A percentile compares a stretch with the other conserved stretches of the same genome.
Evolutionary conservation across 176 grass and related monocot species (phyloP).

Genomic region (Carex parvula): DNA sequence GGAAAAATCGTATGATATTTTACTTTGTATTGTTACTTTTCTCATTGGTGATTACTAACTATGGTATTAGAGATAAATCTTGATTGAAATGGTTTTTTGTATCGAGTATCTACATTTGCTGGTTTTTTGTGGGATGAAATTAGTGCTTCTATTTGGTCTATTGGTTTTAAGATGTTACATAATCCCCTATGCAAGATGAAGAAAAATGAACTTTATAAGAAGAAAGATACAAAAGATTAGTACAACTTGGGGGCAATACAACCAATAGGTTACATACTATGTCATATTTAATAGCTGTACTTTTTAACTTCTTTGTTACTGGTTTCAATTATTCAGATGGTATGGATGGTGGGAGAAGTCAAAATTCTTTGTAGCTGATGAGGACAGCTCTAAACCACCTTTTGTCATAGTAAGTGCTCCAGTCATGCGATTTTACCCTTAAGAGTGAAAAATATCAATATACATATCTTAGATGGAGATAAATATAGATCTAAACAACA

Average conservation of each 20-base stretch:
- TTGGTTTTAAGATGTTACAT: not conserved
- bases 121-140: not conserved
- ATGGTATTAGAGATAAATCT: not conserved
- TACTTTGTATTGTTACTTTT: not conserved
- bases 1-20: slow-evolving; percentile 57
- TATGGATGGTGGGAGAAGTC: slow-evolving; percentile 81
- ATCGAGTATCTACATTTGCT: not conserved
- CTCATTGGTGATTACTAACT: not conserved
- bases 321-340: slow-evolving; percentile 43
- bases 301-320: slow-evolving; percentile 6
- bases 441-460: slow-evolving; percentile 4
- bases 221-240: not conserved
- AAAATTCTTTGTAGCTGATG: slow-evolving; percentile 59
- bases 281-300: not conserved
- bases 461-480: not conserved
- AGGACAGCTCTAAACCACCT: slow-evolving; percentile 56
- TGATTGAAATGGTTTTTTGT: not conserved
- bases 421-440: not conserved
- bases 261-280: slow-evolving; percentile 4
- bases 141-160: not conserved
- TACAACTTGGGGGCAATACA: slow-evolving; percentile 5
- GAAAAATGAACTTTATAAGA: not conserved
- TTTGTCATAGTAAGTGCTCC: slow-evolving; percentile 64
- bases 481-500: not conserved
- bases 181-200: not conserved